These are phyloP conservation scores for Solidago caesia DNA, from an alignment of 129 eudicot genomes.

Conservation along the genomic window DNA sequence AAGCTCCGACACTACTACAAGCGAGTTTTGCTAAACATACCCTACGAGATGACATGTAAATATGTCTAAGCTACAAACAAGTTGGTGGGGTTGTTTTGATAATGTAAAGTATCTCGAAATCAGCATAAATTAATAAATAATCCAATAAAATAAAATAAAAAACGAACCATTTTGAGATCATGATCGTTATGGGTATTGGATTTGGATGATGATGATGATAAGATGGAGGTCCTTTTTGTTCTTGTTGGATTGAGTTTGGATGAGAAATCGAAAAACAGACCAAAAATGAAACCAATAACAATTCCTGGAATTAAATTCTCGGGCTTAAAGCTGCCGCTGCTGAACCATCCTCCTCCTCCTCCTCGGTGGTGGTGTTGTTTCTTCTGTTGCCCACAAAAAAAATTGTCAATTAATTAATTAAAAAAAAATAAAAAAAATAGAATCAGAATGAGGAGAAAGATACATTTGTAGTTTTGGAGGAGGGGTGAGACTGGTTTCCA, in stretches of 20 bases:
- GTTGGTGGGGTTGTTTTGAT: no score
- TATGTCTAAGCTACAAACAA: no score
- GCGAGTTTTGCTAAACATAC: no score
- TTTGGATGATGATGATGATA: not conserved
- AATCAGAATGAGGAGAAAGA: not conserved
- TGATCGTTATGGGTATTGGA: slow-evolving; percentile 38
- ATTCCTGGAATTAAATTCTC: slow-evolving; percentile 83
- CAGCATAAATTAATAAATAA: not conserved
- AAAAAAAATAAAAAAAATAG: not conserved
- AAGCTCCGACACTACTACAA: not conserved
- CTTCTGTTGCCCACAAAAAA: slow-evolving; percentile 27
- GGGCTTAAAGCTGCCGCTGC: slow-evolving; percentile 64
- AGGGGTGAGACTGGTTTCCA: not conserved
- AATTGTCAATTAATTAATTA: not conserved
- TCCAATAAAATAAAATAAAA: not conserved
- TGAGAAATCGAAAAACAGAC: slow-evolving; percentile 63
- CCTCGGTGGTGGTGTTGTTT: slow-evolving; percentile 17
- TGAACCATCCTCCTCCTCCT: slow-evolving; percentile 43
- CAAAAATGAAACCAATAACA: slow-evolving; percentile 73
- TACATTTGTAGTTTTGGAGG: slow-evolving; percentile 19
- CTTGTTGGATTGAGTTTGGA: slow-evolving; percentile 30
- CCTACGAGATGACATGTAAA: no score
- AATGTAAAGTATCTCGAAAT: not conserved
- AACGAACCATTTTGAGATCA: slow-evolving; percentile 78
- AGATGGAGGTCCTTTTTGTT: slow-evolving; percentile 20